A percentile compares a stretch with the other conserved stretches of the same genome.
Evolutionary conservation across 371 early-diverging fungal genomes (phyloP).

Genomic region (Lichtheimia hyalospora): DNA sequence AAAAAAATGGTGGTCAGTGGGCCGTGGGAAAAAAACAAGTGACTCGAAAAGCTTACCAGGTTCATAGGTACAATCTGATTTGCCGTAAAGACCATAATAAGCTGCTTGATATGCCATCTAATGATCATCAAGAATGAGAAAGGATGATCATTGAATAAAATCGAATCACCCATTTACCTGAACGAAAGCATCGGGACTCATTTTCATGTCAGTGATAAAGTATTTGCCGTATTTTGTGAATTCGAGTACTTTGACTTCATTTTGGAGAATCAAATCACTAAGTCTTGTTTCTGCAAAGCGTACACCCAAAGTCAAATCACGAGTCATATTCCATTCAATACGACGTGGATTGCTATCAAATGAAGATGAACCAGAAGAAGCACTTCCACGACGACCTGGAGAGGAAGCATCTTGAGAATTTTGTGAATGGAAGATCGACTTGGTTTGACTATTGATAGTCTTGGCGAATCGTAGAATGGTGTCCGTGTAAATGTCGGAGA

Average conservation of each 20-base stretch:
- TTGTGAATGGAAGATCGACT: constrained; percentile 48
- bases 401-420: constrained; percentile 10
- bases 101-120: constrained; percentile 93
- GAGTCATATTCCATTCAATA: constrained; percentile 56
- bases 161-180: constrained; percentile 42
- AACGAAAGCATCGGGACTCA: constrained; percentile 79
- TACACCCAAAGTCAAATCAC: constrained; percentile 42
- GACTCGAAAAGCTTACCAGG: constrained; percentile 30
- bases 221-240: constrained; percentile 72
- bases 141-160: background rate
- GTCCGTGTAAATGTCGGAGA: constrained; percentile 61
- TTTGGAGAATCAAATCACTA: constrained; percentile 56
- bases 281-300: constrained; percentile 57
- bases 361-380: constrained; percentile 19
- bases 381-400: constrained; percentile 21
- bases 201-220: constrained; percentile 67
- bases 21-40: background rate
- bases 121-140: background rate
- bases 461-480: constrained; percentile 59
- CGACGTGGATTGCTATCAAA: constrained; percentile 50
- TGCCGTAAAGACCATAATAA: constrained; percentile 83
- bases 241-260: constrained; percentile 66
- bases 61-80: constrained; percentile 81
- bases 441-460: constrained; percentile 57
- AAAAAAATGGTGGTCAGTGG: background rate